Percentiles rank a stretch among this genome's conserved stretches.
phyloP scores from a whole-genome alignment of 495 filamentous ascomycete species.

The Penicillium bovifimosum region DNA sequence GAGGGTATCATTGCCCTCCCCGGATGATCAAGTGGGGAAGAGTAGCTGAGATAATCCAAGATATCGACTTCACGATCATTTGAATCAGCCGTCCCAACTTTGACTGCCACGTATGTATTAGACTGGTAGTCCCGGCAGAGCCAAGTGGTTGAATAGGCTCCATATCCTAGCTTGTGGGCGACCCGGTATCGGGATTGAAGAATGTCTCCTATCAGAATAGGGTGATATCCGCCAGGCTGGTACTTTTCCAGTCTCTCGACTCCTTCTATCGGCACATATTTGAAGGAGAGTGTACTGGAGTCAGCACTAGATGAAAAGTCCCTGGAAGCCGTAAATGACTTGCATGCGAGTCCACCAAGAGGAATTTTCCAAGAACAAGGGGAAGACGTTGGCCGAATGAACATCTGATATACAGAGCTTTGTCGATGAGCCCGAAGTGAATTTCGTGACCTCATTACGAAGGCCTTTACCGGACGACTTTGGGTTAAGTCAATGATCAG shows the following conservation, averaged over 20 bases:
- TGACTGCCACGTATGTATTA: conserved; percentile 21
- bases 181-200: conserved; percentile 31
- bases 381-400: neutral
- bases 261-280: conserved; percentile 2
- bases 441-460: conserved; percentile 1
- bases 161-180: conserved; percentile 36
- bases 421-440: conserved; percentile 2
- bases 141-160: conserved; percentile 24
- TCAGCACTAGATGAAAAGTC: neutral
- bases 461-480: neutral
- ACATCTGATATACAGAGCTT: neutral
- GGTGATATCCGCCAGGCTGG: conserved; percentile 34
- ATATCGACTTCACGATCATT: conserved; percentile 12
- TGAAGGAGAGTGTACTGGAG: neutral
- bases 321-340: neutral
- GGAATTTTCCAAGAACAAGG: neutral
- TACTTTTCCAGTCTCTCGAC: conserved; percentile 21
- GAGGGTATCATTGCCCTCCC: conserved; percentile 17
- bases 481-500: no score
- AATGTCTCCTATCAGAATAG: conserved; percentile 32
- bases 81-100: conserved; percentile 18
- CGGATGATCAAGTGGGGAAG: conserved; percentile 5
- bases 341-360: neutral
- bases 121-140: conserved; percentile 6
- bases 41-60: conserved; percentile 1